Evolutionary conservation across 1,139 yeast genomes (phyloP).

Genomic region (Candida pseudoviswanathii): DNA sequence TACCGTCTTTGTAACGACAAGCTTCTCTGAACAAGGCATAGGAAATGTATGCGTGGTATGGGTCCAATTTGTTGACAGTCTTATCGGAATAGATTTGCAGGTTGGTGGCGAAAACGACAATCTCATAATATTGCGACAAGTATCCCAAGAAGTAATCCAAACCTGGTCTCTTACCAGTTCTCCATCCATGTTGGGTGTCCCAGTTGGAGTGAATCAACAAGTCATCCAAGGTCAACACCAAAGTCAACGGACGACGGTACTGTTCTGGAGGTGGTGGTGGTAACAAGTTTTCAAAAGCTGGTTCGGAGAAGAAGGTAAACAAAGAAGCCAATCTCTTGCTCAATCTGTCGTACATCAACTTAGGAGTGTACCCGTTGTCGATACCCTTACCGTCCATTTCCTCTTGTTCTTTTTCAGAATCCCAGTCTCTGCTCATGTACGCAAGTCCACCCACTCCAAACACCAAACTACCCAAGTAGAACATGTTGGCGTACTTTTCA

Average conservation of each 20-base stretch:
- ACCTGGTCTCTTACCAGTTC: slow-evolving; percentile 98
- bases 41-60: slow-evolving; percentile 85
- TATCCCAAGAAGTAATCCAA: slow-evolving; percentile 94
- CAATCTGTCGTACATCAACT: slow-evolving; percentile 67
- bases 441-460: slow-evolving; percentile 65
- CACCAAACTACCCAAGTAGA: slow-evolving; percentile 64
- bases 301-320: slow-evolving; percentile 87
- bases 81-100: slow-evolving; percentile 86
- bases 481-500: slow-evolving; percentile 69
- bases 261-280: slow-evolving; percentile 91
- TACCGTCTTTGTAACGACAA: slow-evolving; percentile 87
- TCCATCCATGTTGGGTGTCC: slow-evolving; percentile 94
- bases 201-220: slow-evolving; percentile 88
- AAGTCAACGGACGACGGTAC: slow-evolving; percentile 88
- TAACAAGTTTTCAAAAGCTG: slow-evolving; percentile 86
- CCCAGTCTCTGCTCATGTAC: slow-evolving; percentile 88
- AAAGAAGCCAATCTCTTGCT: slow-evolving; percentile 71
- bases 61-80: slow-evolving; percentile 86
- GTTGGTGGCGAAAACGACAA: slow-evolving; percentile 85
- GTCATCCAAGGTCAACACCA: slow-evolving; percentile 88
- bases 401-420: slow-evolving; percentile 68
- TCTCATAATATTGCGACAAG: slow-evolving; percentile 92
- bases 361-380: slow-evolving; percentile 70
- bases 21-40: slow-evolving; percentile 91
- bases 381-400: slow-evolving; percentile 50